Conservation (phyloP, 441 rosid species). For the Gossypium trilobum region DNA sequence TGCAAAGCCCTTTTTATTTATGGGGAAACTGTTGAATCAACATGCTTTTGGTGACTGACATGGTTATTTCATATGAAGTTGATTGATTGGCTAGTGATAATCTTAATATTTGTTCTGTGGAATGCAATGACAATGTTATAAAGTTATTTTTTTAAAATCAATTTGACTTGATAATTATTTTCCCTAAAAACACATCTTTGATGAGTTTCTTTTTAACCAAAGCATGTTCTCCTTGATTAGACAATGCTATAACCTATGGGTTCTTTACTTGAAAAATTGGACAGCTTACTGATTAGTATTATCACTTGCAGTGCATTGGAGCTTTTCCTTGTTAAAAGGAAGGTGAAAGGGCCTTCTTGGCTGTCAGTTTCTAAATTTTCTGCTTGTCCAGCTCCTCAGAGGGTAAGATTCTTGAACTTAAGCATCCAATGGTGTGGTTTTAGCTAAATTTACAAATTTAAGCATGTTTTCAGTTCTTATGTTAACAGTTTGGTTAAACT, state of each 20-base stretch:
- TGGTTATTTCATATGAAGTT: background rate
- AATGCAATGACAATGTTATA: background rate
- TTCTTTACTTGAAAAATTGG: background rate
- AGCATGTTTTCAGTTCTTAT: conserved; percentile 15
- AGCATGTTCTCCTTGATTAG: background rate
- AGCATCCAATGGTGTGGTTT: conserved; percentile 10
- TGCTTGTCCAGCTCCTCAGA: conserved; percentile 55
- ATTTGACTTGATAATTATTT: background rate
- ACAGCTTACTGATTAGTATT: conserved; percentile 9
- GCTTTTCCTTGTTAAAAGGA: conserved; percentile 83
- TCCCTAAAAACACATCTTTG: background rate
- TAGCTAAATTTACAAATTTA: background rate
- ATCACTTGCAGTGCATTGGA: conserved; percentile 76
- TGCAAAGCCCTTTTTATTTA: background rate
- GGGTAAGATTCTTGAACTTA: conserved; percentile 41
- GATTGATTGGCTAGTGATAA: background rate
- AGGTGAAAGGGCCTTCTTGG: conserved; percentile 91
- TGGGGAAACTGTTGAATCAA: background rate
- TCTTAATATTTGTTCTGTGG: background rate
- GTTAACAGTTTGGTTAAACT: conserved; percentile 21
- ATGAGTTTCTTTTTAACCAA: background rate
- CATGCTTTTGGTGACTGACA: background rate
- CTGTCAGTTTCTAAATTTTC: conserved; percentile 66
- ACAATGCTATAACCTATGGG: background rate
- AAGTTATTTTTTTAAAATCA: background rate